Conservation (phyloP, 2,329 filamentous ascomycete species). For the Fusarium chlamydosporum region DNA sequence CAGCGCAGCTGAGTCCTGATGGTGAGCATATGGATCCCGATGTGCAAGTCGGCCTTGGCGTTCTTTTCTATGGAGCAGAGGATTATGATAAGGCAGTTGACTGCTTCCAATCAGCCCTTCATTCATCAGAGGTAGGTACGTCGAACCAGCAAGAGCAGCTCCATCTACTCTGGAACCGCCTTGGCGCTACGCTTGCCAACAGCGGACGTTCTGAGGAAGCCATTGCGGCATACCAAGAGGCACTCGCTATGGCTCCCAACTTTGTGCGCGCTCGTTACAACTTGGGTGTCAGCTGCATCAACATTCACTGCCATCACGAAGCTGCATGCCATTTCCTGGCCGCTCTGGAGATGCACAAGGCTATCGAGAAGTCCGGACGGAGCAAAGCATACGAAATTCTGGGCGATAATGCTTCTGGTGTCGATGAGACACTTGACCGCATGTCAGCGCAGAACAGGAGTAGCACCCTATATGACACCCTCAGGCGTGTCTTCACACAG, state of each 20-base stretch:
- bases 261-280: constrained; percentile 98
- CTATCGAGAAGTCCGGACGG: constrained; percentile 87
- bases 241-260: constrained; percentile 89
- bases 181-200: constrained; percentile 96
- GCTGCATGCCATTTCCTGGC: constrained; percentile 93
- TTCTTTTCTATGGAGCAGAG: constrained; percentile 97
- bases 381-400: constrained; percentile 88
- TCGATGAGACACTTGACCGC: constrained; percentile 82
- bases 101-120: constrained; percentile 94
- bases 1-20: constrained; percentile 90
- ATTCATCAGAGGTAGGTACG: constrained; percentile 84
- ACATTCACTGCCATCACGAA: constrained; percentile 94
- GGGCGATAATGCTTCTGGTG: constrained; percentile 63
- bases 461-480: constrained; percentile 95
- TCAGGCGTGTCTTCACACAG: constrained; percentile 93
- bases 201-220: constrained; percentile 94
- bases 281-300: constrained; percentile 95
- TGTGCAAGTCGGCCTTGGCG: constrained; percentile 95
- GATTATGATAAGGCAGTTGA: constrained; percentile 99
- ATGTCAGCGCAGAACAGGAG: constrained; percentile 97
- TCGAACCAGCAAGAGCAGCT: constrained; percentile 89
- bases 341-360: constrained; percentile 94
- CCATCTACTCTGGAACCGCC: constrained; percentile 96
- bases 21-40: constrained; percentile 98
- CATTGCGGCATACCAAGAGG: constrained; percentile 95